phyloP scores from a whole-genome alignment of 345 rosid genomes.

The Eutrema japonicum region DNA sequence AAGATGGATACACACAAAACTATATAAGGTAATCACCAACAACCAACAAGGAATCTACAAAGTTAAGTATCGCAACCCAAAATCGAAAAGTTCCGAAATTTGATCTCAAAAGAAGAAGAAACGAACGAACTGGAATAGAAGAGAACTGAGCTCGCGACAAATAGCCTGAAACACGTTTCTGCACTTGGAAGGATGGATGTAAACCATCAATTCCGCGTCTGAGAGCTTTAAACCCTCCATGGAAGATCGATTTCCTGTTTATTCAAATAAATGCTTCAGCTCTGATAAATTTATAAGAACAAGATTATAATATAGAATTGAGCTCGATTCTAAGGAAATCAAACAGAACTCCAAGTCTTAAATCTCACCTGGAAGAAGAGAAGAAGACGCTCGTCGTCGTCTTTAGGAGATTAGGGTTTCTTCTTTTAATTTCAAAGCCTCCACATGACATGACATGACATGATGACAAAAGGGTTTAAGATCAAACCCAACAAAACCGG shows the following conservation, averaged over 20 bases:
- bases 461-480: neutral
- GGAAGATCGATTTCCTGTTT: neutral
- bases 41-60: neutral
- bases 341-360: neutral
- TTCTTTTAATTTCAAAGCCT: neutral
- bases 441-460: neutral
- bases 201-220: constrained; percentile 61
- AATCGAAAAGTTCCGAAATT: neutral
- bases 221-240: constrained; percentile 81
- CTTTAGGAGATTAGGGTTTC: constrained; percentile 20
- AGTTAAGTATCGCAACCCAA: neutral
- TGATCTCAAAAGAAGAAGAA: neutral
- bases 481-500: constrained; percentile 2
- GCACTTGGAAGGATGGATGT: constrained; percentile 71
- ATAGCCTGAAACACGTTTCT: constrained; percentile 58
- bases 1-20: neutral
- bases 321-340: neutral
- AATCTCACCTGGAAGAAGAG: neutral
- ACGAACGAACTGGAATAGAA: constrained; percentile 80
- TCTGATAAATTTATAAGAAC: neutral
- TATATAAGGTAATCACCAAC: neutral
- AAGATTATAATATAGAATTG: neutral
- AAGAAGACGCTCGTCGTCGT: constrained; percentile 11
- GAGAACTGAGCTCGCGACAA: constrained; percentile 77
- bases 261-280: neutral